Evolutionary conservation across 257 asterid species (phyloP), one percentile per base, ranked within the genome.

Genomic region (Solanum infundibuliforme): DNA sequence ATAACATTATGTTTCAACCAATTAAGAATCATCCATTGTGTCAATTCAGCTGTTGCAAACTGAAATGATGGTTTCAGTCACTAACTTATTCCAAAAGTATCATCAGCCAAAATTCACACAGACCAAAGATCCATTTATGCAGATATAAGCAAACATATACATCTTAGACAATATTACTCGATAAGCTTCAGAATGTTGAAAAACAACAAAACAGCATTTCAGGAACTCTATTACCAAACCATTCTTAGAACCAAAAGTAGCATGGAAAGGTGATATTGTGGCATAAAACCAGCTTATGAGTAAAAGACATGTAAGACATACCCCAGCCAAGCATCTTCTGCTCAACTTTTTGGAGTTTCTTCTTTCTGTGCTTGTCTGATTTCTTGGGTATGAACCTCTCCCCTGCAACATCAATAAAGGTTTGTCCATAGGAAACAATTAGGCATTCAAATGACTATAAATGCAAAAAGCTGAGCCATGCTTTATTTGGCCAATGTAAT

Each of bases 301-400:
- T 25, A 79, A 14, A 77, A 43, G 84, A 79, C 36, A 31, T 2
- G 66, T 46, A 79, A 89, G 86, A 87, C 95, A 18, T 94, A 97
- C 99, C 99, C 99, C 99, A 97, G 87, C 99, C 98, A 89, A 96
- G 94, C 98, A 97, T 95, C 93, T 97, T 97, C 87, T 92, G 94
- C 90, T 97, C 99, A 76, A 93, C 98, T 90, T 92, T 92, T 92
- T 97, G 96, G 90, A 94, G 93, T 87, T 96, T 97, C 89, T 86
- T 96, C 95, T 96, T 96, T 95, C 94, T 97, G 83, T 90, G 94
- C 91, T 96, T 96, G 92, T 97, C 99, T 86, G 90, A 93, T 90
- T 94, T 95, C 94, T 94, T 97, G 60, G 99, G 83, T 90, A 95
- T 83, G 90, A 94, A 97, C 91, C 86, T 94, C 0, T 95, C 96